A percentile compares a stretch with the other conserved stretches of the same genome.
Evolutionary conservation across 2,329 filamentous ascomycete species (phyloP).

Genomic region (Colletotrichum sp.): DNA sequence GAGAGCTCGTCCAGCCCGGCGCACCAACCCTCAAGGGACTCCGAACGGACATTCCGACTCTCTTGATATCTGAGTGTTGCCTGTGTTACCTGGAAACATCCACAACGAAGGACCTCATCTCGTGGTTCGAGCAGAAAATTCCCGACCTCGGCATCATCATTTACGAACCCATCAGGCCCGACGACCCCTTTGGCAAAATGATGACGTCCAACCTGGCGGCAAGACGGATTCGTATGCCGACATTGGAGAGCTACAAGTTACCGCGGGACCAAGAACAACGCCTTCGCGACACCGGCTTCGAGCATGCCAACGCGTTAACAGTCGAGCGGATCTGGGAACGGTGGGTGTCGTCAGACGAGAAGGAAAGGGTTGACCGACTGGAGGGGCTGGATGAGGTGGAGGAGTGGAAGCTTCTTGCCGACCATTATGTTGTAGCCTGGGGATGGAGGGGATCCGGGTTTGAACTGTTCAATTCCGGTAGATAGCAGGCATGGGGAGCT

Average conservation of each 20-base stretch:
- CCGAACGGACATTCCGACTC: slow-evolving; percentile 70
- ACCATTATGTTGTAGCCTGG: slow-evolving; percentile 92
- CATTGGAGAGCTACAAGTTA: slow-evolving; percentile 74
- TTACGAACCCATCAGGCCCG: slow-evolving; percentile 87
- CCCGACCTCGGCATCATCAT: slow-evolving; percentile 65
- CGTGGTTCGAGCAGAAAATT: slow-evolving; percentile 65
- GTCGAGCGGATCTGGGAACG: slow-evolving; percentile 71
- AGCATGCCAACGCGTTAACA: slow-evolving; percentile 43
- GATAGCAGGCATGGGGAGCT: background rate
- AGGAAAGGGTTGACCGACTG: slow-evolving; percentile 76
- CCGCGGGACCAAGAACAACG: slow-evolving; percentile 72
- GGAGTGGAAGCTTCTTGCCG: slow-evolving; percentile 86
- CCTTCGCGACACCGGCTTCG: slow-evolving; percentile 71
- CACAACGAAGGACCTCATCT: slow-evolving; percentile 68
- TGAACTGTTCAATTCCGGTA: slow-evolving; percentile 2
- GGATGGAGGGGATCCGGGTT: slow-evolving; percentile 70
- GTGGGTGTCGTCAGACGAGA: slow-evolving; percentile 76
- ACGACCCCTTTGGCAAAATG: slow-evolving; percentile 86
- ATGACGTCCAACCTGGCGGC: slow-evolving; percentile 91
- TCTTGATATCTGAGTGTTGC: slow-evolving; percentile 94
- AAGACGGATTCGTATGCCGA: slow-evolving; percentile 84
- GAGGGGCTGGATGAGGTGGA: slow-evolving; percentile 96
- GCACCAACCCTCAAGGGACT: slow-evolving; percentile 38
- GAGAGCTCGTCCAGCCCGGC: slow-evolving; percentile 52
- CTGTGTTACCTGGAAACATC: slow-evolving; percentile 81